Evolutionary conservation across 140 eudicot species (phyloP).

Genomic region (Cichorium intybus): DNA sequence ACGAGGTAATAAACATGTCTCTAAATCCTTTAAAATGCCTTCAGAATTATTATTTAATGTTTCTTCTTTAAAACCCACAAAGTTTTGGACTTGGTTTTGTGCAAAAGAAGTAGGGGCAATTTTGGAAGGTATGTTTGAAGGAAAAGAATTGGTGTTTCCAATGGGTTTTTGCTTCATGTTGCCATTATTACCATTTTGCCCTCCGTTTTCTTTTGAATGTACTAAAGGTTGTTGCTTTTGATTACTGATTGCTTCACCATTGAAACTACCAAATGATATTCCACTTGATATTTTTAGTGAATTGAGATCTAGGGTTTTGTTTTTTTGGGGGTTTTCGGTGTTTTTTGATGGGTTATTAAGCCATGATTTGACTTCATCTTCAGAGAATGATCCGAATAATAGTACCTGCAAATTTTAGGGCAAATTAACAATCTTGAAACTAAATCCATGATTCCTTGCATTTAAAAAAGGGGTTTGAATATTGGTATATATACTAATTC

Average conservation of each 20-base stretch:
- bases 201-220: constrained; percentile 53
- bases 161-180: constrained; percentile 22
- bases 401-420: constrained; percentile 39
- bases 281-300: constrained; percentile 27
- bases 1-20: constrained; percentile 54
- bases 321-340: constrained; percentile 19
- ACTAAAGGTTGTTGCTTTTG: constrained; percentile 23
- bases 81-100: constrained; percentile 13
- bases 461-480: not conserved
- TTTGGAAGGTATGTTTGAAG: constrained; percentile 6
- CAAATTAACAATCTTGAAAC: not conserved
- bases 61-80: constrained; percentile 14
- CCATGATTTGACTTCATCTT: constrained; percentile 67
- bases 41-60: constrained; percentile 30
- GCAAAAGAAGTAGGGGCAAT: constrained; percentile 5
- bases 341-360: constrained; percentile 36
- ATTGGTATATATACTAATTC: too few relatives aligned
- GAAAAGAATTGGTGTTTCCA: constrained; percentile 25
- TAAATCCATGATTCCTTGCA: not conserved
- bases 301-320: constrained; percentile 26
- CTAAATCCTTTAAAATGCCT: constrained; percentile 25
- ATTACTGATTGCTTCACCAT: constrained; percentile 15
- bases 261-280: constrained; percentile 51
- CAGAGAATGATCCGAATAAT: constrained; percentile 83
- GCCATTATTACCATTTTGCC: constrained; percentile 35